These are phyloP conservation scores for Chlorella sp. DNA, from an alignment of 139 green algal genomes.

Conservation along the genomic window DNA sequence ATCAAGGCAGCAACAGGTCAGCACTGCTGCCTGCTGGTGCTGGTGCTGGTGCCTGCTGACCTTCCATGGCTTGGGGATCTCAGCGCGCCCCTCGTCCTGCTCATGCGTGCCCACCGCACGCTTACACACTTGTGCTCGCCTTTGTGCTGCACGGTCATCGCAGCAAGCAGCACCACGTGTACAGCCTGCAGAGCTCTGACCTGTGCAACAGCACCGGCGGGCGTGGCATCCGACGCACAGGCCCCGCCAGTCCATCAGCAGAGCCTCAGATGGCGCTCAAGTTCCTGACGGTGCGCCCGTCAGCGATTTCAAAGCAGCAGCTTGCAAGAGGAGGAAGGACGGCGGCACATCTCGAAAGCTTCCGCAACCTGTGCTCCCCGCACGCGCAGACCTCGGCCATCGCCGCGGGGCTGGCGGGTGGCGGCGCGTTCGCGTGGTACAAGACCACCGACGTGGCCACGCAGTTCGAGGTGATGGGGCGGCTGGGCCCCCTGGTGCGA, in stretches of 20 bases:
- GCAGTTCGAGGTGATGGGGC: slow-evolving; percentile 40
- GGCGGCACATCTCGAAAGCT: not conserved
- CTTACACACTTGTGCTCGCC: no score
- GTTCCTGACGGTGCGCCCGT: not conserved
- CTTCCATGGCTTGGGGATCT: no score
- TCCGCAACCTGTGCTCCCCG: not conserved
- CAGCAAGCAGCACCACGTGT: no score
- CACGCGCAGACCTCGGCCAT: not conserved
- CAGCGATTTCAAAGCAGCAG: not conserved
- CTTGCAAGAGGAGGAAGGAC: not conserved
- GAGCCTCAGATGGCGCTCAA: not conserved
- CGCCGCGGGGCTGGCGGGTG: not conserved
- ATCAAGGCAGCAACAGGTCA: no score
- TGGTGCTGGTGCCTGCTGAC: no score
- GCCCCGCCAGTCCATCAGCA: not conserved
- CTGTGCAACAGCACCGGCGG: no score
- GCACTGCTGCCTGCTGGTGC: no score
- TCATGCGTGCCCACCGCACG: no score
- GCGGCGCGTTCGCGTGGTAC: slow-evolving; percentile 25
- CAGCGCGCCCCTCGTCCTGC: no score
- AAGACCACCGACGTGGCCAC: slow-evolving; percentile 15
- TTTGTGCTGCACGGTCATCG: no score
- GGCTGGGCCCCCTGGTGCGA: slow-evolving; percentile 48
- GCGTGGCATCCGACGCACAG: not conserved
- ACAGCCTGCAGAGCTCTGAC: no score